Percentiles rank a stretch among this genome's conserved stretches.
Conservation (phyloP, 352 stramenopile genomes). For the Thraustotheca clavata region DNA sequence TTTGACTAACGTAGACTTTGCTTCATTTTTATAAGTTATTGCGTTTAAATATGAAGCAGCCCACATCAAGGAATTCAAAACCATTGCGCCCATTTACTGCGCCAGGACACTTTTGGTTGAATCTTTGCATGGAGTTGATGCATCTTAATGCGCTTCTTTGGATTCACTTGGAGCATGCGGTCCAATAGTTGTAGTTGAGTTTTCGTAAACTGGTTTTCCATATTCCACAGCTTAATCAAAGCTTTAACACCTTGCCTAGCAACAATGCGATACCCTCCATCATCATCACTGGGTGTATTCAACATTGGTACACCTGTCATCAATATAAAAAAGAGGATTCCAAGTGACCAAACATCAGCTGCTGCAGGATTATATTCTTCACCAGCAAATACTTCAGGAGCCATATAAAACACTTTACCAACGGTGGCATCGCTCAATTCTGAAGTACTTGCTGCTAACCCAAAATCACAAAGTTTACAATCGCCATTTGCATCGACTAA, state of each 20-base stretch:
- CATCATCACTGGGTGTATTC: constrained; percentile 29
- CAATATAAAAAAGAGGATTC: constrained; percentile 24
- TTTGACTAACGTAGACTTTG: too few species aligned
- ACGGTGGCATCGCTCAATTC: constrained; percentile 7
- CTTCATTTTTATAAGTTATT: too few species aligned
- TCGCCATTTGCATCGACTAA: constrained; percentile 70
- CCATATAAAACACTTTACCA: constrained; percentile 24
- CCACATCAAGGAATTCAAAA: too few species aligned
- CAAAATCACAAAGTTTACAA: constrained; percentile 31
- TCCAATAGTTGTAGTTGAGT: constrained; percentile 28
- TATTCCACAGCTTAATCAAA: constrained; percentile 34
- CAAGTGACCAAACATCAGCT: constrained; percentile 23
- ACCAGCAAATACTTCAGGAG: constrained; percentile 20
- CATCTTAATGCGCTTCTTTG: background rate
- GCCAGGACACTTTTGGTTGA: background rate
- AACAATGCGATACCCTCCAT: constrained; percentile 44
- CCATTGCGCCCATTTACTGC: background rate
- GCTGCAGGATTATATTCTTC: constrained; percentile 12
- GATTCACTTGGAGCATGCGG: background rate
- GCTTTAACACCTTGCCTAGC: constrained; percentile 27
- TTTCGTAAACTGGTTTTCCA: constrained; percentile 24
- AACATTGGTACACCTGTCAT: constrained; percentile 30
- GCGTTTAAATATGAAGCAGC: too few species aligned
- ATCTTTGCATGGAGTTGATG: background rate
- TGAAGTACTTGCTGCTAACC: constrained; percentile 16